Evolutionary conservation across 495 filamentous ascomycete genomes (phyloP).

Genomic region (Daldinia childiae): DNA sequence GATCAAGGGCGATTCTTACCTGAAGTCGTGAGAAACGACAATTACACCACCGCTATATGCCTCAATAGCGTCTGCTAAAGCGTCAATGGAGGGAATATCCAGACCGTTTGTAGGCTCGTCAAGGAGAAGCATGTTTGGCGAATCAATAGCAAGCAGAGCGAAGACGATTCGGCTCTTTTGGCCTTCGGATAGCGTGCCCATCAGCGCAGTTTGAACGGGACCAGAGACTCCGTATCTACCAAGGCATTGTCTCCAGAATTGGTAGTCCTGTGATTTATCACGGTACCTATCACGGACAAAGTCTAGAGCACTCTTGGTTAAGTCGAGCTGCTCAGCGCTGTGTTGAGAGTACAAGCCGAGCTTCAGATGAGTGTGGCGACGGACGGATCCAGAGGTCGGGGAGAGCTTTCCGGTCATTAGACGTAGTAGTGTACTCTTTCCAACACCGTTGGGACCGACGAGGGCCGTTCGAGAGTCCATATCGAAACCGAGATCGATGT

Average conservation of each 20-base stretch:
- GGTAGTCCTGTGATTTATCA: constrained; percentile 92
- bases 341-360: constrained; percentile 97
- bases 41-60: constrained; percentile 96
- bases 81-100: constrained; percentile 99
- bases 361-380: constrained; percentile 96
- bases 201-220: constrained; percentile 93
- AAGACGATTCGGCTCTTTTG: constrained; percentile 99
- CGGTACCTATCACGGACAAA: constrained; percentile 97
- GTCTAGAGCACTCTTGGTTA: constrained; percentile 97
- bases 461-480: constrained; percentile 99
- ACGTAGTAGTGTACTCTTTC: constrained; percentile 97
- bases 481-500: constrained; percentile 97
- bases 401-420: constrained; percentile 97
- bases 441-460: constrained; percentile 98
- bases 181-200: constrained; percentile 96
- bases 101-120: constrained; percentile 99
- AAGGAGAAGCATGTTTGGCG: constrained; percentile 96
- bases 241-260: constrained; percentile 99
- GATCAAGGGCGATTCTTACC: constrained; percentile 62
- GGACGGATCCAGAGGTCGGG: constrained; percentile 81
- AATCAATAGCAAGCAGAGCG: constrained; percentile 92
- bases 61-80: constrained; percentile 96
- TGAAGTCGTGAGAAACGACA: constrained; percentile 98
- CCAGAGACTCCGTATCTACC: constrained; percentile 92
- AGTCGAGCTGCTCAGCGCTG: constrained; percentile 96